phyloP scores from a whole-genome alignment of 2,329 filamentous ascomycete species.

The Onygenales sp. region DNA sequence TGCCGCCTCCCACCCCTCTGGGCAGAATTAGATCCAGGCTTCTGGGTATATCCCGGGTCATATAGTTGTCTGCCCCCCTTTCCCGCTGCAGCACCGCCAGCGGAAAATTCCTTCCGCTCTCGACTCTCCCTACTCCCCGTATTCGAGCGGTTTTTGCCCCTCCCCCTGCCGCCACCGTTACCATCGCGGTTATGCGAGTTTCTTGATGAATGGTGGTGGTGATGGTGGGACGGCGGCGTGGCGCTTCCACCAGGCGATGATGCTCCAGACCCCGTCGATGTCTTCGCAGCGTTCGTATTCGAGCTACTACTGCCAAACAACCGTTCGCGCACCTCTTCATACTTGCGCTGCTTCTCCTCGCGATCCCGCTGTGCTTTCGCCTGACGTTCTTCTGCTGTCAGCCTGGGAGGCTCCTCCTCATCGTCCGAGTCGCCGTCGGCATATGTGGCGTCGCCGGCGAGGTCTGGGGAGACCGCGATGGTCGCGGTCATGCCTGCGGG shows the following conservation, averaged over 20 bases:
- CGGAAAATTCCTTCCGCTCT: slow-evolving; percentile 26
- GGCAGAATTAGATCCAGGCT: slow-evolving; percentile 45
- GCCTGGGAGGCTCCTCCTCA: slow-evolving; percentile 51
- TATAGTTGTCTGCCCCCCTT: slow-evolving; percentile 53
- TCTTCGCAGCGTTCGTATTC: slow-evolving; percentile 10
- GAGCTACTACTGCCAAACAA: slow-evolving; percentile 58
- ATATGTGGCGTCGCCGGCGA: slow-evolving; percentile 10
- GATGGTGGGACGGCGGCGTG: slow-evolving; percentile 43
- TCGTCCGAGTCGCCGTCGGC: slow-evolving; percentile 58
- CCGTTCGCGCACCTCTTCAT: slow-evolving; percentile 79
- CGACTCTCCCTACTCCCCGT: slow-evolving; percentile 29
- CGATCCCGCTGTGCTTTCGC: slow-evolving; percentile 64
- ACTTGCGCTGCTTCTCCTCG: slow-evolving; percentile 83
- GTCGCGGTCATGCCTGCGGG: not conserved
- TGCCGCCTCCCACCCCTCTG: slow-evolving; percentile 24
- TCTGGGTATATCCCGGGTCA: slow-evolving; percentile 63
- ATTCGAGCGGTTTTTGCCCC: slow-evolving; percentile 23
- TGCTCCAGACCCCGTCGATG: slow-evolving; percentile 39
- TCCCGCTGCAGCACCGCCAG: slow-evolving; percentile 16
- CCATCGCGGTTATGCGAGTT: slow-evolving; percentile 19
- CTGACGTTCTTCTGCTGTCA: slow-evolving; percentile 66
- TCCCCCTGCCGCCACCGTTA: slow-evolving; percentile 38
- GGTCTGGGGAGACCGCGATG: not conserved
- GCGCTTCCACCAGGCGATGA: slow-evolving; percentile 51
- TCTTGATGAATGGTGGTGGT: not conserved